These are phyloP conservation scores for Prunus yedoensis DNA, from an alignment of 331 rosid genomes.

Conservation along the genomic window DNA sequence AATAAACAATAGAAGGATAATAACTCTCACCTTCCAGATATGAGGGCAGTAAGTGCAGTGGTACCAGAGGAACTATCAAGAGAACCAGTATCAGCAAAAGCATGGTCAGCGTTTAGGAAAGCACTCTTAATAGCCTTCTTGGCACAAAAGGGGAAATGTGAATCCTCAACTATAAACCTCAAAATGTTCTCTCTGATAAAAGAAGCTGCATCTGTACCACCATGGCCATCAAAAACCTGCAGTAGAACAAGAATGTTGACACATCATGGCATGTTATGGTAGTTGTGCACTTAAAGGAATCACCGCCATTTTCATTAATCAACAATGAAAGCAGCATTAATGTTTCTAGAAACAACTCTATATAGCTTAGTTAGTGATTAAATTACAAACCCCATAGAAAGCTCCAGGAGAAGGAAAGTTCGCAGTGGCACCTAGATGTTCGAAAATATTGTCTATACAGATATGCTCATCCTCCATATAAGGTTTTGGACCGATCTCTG, in stretches of 20 bases:
- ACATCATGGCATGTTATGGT: neutral
- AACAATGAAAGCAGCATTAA: neutral
- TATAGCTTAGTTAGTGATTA: neutral
- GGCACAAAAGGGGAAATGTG: conserved; percentile 25
- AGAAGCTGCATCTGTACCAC: conserved; percentile 43
- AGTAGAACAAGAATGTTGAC: conserved; percentile 1
- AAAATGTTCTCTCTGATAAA: conserved; percentile 32
- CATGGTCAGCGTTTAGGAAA: conserved; percentile 36
- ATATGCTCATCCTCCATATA: conserved; percentile 50
- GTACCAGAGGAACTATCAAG: conserved; percentile 45
- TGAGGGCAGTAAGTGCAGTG: conserved; percentile 40
- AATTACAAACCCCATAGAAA: conserved; percentile 45
- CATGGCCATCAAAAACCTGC: conserved; percentile 46
- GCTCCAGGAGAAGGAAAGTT: conserved; percentile 41
- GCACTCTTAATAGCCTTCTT: conserved; percentile 32
- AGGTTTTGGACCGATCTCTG: conserved; percentile 41
- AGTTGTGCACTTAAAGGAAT: neutral
- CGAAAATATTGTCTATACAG: conserved; percentile 34
- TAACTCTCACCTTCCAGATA: conserved; percentile 37
- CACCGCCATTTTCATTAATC: neutral
- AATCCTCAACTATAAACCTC: conserved; percentile 33
- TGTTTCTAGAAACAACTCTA: neutral
- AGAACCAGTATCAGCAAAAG: conserved; percentile 34
- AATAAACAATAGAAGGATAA: neutral
- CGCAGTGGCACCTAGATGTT: conserved; percentile 30